Conservation (phyloP, 805 yeast genomes). For the Schwanniomyces vanrijiae region DNA sequence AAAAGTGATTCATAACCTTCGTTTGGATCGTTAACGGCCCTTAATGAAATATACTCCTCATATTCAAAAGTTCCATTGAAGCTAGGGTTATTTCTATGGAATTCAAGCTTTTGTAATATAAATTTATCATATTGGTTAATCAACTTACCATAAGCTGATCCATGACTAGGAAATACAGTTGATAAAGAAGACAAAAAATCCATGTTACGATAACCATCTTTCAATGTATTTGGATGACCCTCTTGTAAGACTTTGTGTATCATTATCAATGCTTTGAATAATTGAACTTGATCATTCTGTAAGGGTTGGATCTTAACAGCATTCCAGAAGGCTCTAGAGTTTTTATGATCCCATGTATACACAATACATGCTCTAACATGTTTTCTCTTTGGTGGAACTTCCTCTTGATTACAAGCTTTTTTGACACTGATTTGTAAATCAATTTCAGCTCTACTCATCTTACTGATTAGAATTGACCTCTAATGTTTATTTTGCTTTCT, state of each 20-base stretch:
- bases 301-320: slow-evolving; percentile 76
- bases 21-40: slow-evolving; percentile 88
- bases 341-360: slow-evolving; percentile 93
- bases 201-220: slow-evolving; percentile 75
- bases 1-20: slow-evolving; percentile 90
- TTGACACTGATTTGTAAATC: slow-evolving; percentile 56
- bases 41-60: slow-evolving; percentile 87
- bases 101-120: slow-evolving; percentile 69
- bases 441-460: slow-evolving; percentile 47
- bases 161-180: slow-evolving; percentile 46
- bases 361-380: slow-evolving; percentile 96
- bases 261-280: slow-evolving; percentile 81
- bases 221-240: slow-evolving; percentile 86
- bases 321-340: slow-evolving; percentile 83
- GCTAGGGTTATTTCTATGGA: slow-evolving; percentile 82
- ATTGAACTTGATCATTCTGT: slow-evolving; percentile 77
- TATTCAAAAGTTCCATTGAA: slow-evolving; percentile 96
- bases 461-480: background rate
- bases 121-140: slow-evolving; percentile 76
- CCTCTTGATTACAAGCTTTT: slow-evolving; percentile 85
- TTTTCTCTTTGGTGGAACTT: slow-evolving; percentile 90
- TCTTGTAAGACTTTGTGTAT: slow-evolving; percentile 94
- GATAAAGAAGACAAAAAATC: slow-evolving; percentile 78
- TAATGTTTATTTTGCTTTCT: background rate
- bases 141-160: slow-evolving; percentile 63